Base-by-base conservation (phyloP, 129 eudicot genomes). In the Logfia minima region DNA sequence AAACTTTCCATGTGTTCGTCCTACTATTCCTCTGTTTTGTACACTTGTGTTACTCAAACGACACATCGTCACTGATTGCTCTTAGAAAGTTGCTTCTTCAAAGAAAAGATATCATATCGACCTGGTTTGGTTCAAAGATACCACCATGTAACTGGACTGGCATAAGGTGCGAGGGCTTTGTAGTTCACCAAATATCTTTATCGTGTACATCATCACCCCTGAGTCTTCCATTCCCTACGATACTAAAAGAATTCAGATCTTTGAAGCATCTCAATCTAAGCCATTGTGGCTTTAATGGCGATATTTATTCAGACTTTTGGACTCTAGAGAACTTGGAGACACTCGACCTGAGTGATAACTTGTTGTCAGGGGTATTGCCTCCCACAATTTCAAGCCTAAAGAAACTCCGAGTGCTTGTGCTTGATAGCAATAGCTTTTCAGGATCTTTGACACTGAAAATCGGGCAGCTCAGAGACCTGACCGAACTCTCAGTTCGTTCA, bases 111-210 rank as follows among this genome's bases (percentile, higher is more conserved):
- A 68, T 74, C 62, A 61, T 82, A 59, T 87, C 95, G 2, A 83
- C 85, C 18, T 93, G 98, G 98, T 84, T 88, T 75, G 81, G 77
- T 81, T 60, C 88, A 43, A 63, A 72, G 21, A 82, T 63, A 58
- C 80, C 89, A 65, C 96, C 96, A 39, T 93, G 98, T 86, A 88
- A 84, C 58, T 90, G 96, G 98, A 84, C 88, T 23, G 97, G 98
- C 70, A 79, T 93, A 68, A 82, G 51, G 66, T 93, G 98, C 51
- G 83, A 87, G 26, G 84, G 82, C 37, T 72, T 77, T 11, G 66
- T 31, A n/a, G 92, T 90, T 18, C 74, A 45, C 67, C 83, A 74
- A 4, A 79, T 93, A 6, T 85, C 87, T 52, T 67, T 91, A 51
- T 60, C 90, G 4, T 88, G 90, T 79, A 53, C 76, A 26, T 28